A percentile compares a stretch with the other conserved stretches of the same genome.
These are phyloP conservation scores for Apiospora koreana DNA, from an alignment of 2,329 filamentous ascomycete species.

Conservation along the genomic window DNA sequence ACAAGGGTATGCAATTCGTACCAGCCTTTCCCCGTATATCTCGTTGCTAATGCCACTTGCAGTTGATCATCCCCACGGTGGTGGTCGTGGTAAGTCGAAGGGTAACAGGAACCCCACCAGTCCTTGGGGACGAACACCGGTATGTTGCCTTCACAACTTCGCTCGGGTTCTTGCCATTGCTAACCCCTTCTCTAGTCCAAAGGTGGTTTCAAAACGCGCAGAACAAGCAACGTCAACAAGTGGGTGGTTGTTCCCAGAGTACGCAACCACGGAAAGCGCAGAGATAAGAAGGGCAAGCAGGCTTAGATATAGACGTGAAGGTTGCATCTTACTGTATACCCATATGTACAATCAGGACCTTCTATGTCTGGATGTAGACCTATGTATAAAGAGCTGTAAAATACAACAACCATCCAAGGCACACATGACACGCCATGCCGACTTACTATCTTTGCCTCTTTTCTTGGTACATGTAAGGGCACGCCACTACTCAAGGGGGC, in stretches of 20 bases:
- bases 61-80: constrained; percentile 96
- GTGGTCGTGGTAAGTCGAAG: constrained; percentile 99
- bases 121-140: constrained; percentile 86
- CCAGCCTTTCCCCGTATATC: background rate
- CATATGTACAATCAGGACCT: constrained; percentile 3
- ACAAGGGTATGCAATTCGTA: constrained; percentile 66
- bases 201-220: constrained; percentile 88
- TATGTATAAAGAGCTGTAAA: constrained; percentile 13
- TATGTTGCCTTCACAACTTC: constrained; percentile 52
- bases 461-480: background rate
- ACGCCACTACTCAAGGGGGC: background rate
- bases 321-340: constrained; percentile 3
- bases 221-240: constrained; percentile 87
- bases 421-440: background rate
- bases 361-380: constrained; percentile 1
- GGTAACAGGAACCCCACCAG: constrained; percentile 93
- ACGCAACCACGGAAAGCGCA: constrained; percentile 90
- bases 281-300: constrained; percentile 56
- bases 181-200: constrained; percentile 58
- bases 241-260: constrained; percentile 82
- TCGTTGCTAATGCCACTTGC: background rate
- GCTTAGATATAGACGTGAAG: constrained; percentile 18
- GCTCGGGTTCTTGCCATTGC: constrained; percentile 23
- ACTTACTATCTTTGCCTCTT: background rate
- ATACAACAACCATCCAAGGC: constrained; percentile 6